A percentile compares a stretch with the other conserved stretches of the same genome.
phyloP scores from a whole-genome alignment of 2,329 filamentous ascomycete species.

The Diaporthe vexans region DNA sequence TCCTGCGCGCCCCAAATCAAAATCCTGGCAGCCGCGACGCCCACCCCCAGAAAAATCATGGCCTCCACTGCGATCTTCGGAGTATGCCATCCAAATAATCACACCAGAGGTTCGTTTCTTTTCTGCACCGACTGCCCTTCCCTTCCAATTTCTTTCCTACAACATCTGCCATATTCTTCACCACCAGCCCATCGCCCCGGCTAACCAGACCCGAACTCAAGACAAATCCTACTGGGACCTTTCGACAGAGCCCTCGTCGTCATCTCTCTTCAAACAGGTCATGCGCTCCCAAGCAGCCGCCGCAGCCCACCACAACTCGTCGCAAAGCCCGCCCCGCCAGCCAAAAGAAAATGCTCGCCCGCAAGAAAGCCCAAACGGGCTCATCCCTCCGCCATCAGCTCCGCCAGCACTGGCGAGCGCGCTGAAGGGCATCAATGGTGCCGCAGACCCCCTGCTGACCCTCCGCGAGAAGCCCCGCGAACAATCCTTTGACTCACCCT shows the following conservation, averaged over 20 bases:
- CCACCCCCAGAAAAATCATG: conserved; percentile 36
- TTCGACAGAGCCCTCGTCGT: conserved; percentile 45
- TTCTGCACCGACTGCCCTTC: background rate
- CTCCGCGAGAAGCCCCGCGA: conserved; percentile 50
- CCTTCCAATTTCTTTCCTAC: conserved; percentile 14
- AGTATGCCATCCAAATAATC: conserved; percentile 34
- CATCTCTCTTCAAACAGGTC: conserved; percentile 48
- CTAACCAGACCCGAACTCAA: conserved; percentile 32
- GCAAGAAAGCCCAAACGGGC: conserved; percentile 47
- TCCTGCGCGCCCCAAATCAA: conserved; percentile 1
- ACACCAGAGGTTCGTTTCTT: conserved; percentile 35
- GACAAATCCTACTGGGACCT: conserved; percentile 40
- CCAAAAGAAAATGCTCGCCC: conserved; percentile 36
- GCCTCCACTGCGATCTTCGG: conserved; percentile 40
- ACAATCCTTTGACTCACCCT: conserved; percentile 64
- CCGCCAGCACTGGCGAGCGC: conserved; percentile 49
- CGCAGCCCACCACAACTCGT: conserved; percentile 45
- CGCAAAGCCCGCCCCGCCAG: conserved; percentile 50
- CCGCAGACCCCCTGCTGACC: conserved; percentile 50
- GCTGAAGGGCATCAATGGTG: conserved; percentile 56
- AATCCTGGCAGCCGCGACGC: conserved; percentile 26
- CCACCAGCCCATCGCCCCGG: background rate
- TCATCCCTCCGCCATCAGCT: conserved; percentile 44
- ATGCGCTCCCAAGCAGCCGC: conserved; percentile 56
- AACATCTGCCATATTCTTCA: background rate